Evolutionary conservation across 768 basidiomycete genomes (phyloP), one percentile per base, ranked within the genome.

Genomic region (Pilatotrama ljubarskyi): DNA sequence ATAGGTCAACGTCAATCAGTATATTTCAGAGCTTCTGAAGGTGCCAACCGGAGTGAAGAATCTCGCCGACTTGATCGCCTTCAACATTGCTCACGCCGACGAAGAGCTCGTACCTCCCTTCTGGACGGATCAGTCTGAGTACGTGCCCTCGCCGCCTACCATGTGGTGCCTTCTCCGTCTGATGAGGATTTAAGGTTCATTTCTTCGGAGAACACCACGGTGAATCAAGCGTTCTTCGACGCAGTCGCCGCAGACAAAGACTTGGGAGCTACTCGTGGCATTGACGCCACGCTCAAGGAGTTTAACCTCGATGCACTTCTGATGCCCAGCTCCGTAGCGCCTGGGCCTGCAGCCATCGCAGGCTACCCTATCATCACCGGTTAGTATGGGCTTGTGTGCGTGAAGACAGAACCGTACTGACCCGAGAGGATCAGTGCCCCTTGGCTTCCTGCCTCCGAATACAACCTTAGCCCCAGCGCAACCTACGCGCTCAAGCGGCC

Each of bases 331-430:
- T 44, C 70, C 29, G 63, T 70, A 25, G 72, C 75, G 5, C 72
- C 74, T 0, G 68, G 62, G 17, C 65, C 72, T 4, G 66, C 72
- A 72, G 86, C 85, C 3, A 80, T 87, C 55, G 82, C 84, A 5
- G 87, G 85, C 8, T 87, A 86, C 63, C 86, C 87, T 1, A 83
- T 87, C 53, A 75, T 87, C 37, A 86, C 86, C 22, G 85, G 85
- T 82, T 43, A 64, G 74, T 63, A n/a, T n/a, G 6, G 17, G n/a
- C 11, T 5, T 32, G 29, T 32, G 29, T 10, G 10, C 42, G 41
- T 54, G 24, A 5, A 44, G 32, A 20, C 3, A n/a, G 36, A n/a
- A 22, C 26, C 3, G 29, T 24, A 6, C 3, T 55, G 24, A 44
- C 25, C 29, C 20, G n/a, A 24, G 0, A 14, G n/a, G 0, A 4